Evolutionary conservation across 2,329 filamentous ascomycete species (phyloP), one percentile per base, ranked within the genome.

Genomic region (Fusarium sp.): DNA sequence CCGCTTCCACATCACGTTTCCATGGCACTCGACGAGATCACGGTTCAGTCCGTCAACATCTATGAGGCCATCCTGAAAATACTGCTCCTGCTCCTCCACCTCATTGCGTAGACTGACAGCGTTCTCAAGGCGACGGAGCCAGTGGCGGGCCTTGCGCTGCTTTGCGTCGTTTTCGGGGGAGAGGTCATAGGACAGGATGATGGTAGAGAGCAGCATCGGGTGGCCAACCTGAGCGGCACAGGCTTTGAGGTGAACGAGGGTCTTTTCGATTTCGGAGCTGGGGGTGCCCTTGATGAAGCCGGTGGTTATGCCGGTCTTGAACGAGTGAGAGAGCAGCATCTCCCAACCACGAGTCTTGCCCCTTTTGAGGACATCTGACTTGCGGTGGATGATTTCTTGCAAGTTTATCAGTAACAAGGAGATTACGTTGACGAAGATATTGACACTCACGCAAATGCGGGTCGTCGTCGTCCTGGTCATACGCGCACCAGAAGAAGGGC

Each of bases 281-380:
- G 84, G 78, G 3, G 89, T 91, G 62, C 89, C 88, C 80, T 91
- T 91, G 73, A 87, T 83, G 76, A 84, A 91, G 57, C 89, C 89
- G 3, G 86, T 87, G 1, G 89, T 91, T 68, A 90, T 83, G 68
- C 81, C 80, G 3, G 84, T 86, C 12, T 78, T 80, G 78, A 90
- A 86, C 48, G 83, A 84, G 77, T 91, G 83, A 4, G 87, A 89
- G 39, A 91, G 83, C 82, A 89, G 89, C 59, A 90, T 82, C 78
- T 91, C 89, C 88, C 88, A 91, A 46, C 89, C 89, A 59, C 89
- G 86, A 15, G 89, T 91, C 73, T 83, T 84, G 66, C 88, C 88
- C 79, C 88, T 90, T 76, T 91, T 91, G 53, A 87, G 86, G 36
- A 91, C 89, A 73, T 91, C 89, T n/a, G 87, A 89, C 78, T 91